Base-by-base conservation (phyloP, 108 stramenopile species). In the Skeletonema marinoi region DNA sequence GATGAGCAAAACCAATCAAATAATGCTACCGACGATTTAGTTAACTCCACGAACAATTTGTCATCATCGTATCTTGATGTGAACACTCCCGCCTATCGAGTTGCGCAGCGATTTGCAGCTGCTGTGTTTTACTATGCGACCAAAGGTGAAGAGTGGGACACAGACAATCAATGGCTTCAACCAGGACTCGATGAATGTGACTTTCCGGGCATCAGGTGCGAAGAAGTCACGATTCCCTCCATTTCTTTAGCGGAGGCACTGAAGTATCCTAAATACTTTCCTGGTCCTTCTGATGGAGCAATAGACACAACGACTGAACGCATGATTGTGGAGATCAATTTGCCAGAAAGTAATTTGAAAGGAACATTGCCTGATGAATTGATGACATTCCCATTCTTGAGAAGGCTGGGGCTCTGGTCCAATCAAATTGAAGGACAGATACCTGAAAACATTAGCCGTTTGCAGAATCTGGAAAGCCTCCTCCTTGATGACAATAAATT, bases 141-240 rank as follows among this genome's bases (percentile, higher is more conserved):
- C 14, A 60, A 84, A 21, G 86, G 86, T 31, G 65, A 73, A 6
- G 14, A 60, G 12, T 83, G 82, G 82, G 62, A 73, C 4, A 25
- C 70, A 8, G 54, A 36, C 25, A 38, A 33, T 8, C 38, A 60
- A 19, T 83, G 82, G 82, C 30, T 83, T n/a, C 31, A 54, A n/a
- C 77, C 82, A 13, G 82, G 82, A 0, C 64, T 74, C 6, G 68
- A 78, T 60, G 82, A 83, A 19, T 83, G 82, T 39, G 82, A 83
- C 56, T 78, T 62, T 65, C 59, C 77, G 33, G 82, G 82, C 2
- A 61, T 83, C 25, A 70, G 64, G 12, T 83, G 82, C 63, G 48
- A 78, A 65, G 61, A 83, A 65, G 6, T 75, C 7, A 50, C 71
- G 60, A 86, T 78, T 65, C 84, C 82, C 32, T 29, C 86, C 32